These are phyloP conservation scores for Fusarium concolor DNA, from an alignment of 2,329 filamentous ascomycete genomes.

Conservation along the genomic window DNA sequence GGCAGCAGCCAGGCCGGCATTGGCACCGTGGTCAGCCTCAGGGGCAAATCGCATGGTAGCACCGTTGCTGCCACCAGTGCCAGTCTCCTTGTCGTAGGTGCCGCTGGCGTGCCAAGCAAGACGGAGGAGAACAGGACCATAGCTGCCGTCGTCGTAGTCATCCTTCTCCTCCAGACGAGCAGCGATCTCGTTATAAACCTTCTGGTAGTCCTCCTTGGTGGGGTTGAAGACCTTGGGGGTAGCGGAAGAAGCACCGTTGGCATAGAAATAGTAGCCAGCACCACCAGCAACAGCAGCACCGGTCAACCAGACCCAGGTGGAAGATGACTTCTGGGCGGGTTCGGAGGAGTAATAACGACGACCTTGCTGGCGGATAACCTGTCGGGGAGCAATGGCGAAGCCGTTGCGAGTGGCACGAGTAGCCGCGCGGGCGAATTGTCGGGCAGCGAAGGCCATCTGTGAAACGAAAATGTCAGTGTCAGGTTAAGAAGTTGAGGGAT, in stretches of 20 bases:
- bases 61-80: slow-evolving; percentile 93
- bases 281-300: slow-evolving; percentile 71
- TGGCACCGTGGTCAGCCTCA: slow-evolving; percentile 91
- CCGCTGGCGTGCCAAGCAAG: slow-evolving; percentile 95
- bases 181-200: slow-evolving; percentile 91
- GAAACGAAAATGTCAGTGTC: slow-evolving; percentile 13
- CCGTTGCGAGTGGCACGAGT: slow-evolving; percentile 68
- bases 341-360: slow-evolving; percentile 85
- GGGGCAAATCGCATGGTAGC: slow-evolving; percentile 96
- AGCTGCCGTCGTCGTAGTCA: slow-evolving; percentile 96
- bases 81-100: slow-evolving; percentile 89
- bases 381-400: slow-evolving; percentile 70
- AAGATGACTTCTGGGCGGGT: slow-evolving; percentile 64
- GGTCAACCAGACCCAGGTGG: slow-evolving; percentile 66
- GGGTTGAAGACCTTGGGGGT: slow-evolving; percentile 74
- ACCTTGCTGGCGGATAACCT: slow-evolving; percentile 78
- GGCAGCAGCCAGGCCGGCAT: slow-evolving; percentile 86
- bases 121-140: slow-evolving; percentile 89
- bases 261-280: slow-evolving; percentile 75
- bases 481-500: neutral
- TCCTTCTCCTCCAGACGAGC: slow-evolving; percentile 85
- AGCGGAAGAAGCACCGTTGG: slow-evolving; percentile 63
- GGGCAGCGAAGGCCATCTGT: slow-evolving; percentile 59
- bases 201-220: slow-evolving; percentile 90
- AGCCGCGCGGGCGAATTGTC: slow-evolving; percentile 68